phyloP scores from a whole-genome alignment of 2,329 filamentous ascomycete species.

The Purpureocillium lavendulum region DNA sequence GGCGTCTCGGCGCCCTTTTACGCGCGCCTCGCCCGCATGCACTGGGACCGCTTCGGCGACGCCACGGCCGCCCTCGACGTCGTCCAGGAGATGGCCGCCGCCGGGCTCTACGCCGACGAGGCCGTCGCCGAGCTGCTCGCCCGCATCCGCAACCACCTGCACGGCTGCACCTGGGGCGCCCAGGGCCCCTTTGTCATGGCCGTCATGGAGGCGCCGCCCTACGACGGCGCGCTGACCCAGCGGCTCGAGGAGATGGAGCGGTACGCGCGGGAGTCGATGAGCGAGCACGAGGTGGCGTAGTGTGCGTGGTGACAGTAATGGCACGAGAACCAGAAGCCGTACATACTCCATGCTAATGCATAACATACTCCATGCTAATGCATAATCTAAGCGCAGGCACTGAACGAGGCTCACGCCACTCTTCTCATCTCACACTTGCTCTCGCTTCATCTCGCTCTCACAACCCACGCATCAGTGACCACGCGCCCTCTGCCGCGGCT shows the following conservation, averaged over 20 bases:
- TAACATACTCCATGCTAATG: no score
- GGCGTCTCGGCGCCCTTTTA: conserved; percentile 64
- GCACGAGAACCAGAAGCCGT: no score
- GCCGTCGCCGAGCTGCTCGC: conserved; percentile 17
- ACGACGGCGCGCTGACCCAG: conserved; percentile 17
- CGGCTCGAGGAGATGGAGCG: conserved; percentile 17
- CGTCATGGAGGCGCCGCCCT: conserved; percentile 27
- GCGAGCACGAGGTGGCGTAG: background rate
- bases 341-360: no score
- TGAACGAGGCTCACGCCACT: no score
- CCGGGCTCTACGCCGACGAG: conserved; percentile 49
- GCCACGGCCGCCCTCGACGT: conserved; percentile 44
- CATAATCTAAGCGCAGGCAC: no score
- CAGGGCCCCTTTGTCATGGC: conserved; percentile 30
- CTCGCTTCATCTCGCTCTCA: no score
- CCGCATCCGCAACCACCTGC: conserved; percentile 22
- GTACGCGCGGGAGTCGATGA: conserved; percentile 7
- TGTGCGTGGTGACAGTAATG: background rate
- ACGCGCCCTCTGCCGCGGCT: no score
- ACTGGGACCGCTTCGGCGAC: conserved; percentile 55
- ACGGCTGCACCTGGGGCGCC: conserved; percentile 24
- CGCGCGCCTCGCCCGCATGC: conserved; percentile 53
- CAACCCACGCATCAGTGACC: no score
- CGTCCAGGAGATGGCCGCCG: conserved; percentile 57
- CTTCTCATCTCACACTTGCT: no score